A percentile compares a stretch with the other conserved stretches of the same genome.
phyloP scores from a whole-genome alignment of 108 stramenopile genomes.

The Pelagomonas calceolata region DNA sequence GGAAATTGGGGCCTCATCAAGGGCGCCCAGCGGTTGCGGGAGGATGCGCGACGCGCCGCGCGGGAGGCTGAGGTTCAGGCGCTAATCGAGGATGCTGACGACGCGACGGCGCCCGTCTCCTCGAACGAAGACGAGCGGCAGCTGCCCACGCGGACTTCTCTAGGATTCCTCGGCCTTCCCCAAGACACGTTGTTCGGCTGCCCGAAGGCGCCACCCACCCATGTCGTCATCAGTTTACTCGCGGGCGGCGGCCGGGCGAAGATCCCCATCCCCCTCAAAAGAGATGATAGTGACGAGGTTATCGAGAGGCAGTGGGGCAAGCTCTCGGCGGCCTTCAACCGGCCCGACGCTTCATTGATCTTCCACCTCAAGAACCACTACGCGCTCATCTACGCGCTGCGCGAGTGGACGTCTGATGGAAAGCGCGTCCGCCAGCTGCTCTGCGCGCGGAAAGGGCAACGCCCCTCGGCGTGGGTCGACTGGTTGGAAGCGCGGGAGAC shows the following conservation, averaged over 20 bases:
- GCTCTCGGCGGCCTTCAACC: not conserved
- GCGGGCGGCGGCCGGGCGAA: no score
- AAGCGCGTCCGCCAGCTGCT: constrained; percentile 27
- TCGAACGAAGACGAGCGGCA: not conserved
- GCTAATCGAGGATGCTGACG: constrained; percentile 2
- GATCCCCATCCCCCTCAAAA: constrained; percentile 2
- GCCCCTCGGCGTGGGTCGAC: constrained; percentile 35
- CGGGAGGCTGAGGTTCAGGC: no score
- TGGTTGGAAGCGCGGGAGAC: constrained; percentile 32
- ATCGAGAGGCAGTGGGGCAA: constrained; percentile 25
- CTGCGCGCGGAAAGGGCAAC: constrained; percentile 37
- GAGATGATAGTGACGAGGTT: constrained; percentile 11
- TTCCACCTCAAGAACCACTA: constrained; percentile 48
- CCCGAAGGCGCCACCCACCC: no score
- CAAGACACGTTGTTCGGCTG: no score
- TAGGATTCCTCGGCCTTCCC: no score
- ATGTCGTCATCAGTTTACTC: no score
- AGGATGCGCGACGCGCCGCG: not conserved
- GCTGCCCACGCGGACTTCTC: no score
- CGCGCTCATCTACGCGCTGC: constrained; percentile 36
- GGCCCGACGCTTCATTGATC: constrained; percentile 6
- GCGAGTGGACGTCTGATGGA: constrained; percentile 23
- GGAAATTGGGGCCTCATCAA: constrained; percentile 27
- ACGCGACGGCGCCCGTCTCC: constrained; percentile 4
- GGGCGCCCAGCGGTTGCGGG: constrained; percentile 15